Evolutionary conservation across 2,329 filamentous ascomycete genomes (phyloP).

Genomic region (Paecilomyces variotii): DNA sequence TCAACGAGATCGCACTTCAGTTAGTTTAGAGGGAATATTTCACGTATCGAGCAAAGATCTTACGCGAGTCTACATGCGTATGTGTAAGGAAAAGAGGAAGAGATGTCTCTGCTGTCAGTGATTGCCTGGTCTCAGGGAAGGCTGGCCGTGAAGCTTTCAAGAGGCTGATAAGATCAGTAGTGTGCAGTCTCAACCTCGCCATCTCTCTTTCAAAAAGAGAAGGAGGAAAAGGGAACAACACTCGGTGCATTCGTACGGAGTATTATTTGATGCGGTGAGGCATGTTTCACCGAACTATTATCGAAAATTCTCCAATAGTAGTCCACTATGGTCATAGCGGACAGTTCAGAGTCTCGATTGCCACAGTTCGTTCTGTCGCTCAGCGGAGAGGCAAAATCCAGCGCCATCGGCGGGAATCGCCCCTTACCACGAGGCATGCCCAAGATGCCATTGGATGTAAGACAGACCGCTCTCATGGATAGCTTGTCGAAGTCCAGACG

Average conservation of each 20-base stretch:
- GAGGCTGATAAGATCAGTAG: too few relatives aligned
- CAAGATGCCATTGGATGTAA: background rate
- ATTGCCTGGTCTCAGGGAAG: too few relatives aligned
- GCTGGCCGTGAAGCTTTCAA: too few relatives aligned
- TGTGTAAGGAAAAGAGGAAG: too few relatives aligned
- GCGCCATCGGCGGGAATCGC: background rate
- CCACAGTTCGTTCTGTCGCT: background rate
- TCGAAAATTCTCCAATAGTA: background rate
- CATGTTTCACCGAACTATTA: background rate
- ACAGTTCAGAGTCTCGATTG: too few relatives aligned
- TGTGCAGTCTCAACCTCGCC: background rate
- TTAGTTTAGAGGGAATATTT: too few relatives aligned
- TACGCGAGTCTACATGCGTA: too few relatives aligned
- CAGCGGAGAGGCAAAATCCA: background rate
- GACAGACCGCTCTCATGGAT: background rate
- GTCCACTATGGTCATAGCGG: too few relatives aligned
- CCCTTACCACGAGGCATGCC: background rate
- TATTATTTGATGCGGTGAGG: background rate
- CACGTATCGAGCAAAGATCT: too few relatives aligned
- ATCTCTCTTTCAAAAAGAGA: background rate
- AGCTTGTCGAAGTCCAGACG: background rate
- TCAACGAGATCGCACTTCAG: too few relatives aligned
- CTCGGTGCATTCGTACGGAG: background rate
- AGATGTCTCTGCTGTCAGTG: too few relatives aligned
- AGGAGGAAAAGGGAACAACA: background rate